Evolutionary conservation across 2,329 filamentous ascomycete species (phyloP).

Genomic region (Thielaviopsis punctulata): DNA sequence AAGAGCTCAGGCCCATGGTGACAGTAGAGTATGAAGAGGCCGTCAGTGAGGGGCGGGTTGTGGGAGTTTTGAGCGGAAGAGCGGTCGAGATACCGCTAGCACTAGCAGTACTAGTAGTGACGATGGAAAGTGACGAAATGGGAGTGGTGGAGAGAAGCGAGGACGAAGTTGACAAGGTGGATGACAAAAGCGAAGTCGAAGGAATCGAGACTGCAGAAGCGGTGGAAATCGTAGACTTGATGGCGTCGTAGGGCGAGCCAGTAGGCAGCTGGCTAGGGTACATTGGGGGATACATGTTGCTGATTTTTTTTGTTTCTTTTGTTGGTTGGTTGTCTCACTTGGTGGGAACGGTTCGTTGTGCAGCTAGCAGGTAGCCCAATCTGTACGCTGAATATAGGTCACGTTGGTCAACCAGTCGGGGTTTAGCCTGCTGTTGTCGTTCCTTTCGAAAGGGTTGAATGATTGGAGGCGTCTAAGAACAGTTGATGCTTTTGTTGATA

Average conservation of each 20-base stretch:
- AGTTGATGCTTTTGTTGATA: too few relatives aligned
- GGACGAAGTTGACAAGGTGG: neutral
- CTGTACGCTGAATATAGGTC: neutral
- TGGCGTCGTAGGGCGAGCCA: neutral
- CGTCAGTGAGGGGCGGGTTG: constrained; percentile 1
- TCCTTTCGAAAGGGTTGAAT: neutral
- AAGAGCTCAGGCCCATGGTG: constrained; percentile 17
- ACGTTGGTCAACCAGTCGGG: neutral
- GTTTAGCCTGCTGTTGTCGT: neutral
- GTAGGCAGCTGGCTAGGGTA: constrained; percentile 2
- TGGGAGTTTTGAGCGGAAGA: neutral
- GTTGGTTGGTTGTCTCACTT: neutral
- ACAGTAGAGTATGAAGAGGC: constrained; percentile 8
- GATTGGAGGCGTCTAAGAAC: neutral
- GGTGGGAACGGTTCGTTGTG: neutral
- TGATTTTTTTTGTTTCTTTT: neutral
- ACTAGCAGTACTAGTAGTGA: neutral
- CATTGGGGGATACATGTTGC: constrained; percentile 6
- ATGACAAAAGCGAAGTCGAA: neutral
- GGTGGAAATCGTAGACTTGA: neutral
- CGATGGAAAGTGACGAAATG: neutral
- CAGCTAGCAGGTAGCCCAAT: neutral
- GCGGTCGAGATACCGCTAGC: neutral
- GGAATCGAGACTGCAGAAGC: neutral
- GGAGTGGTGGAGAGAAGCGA: neutral